Percentiles rank a stretch among this genome's conserved stretches.
These are phyloP conservation scores for Colletotrichum zoysiae DNA, from an alignment of 2,329 filamentous ascomycete species.

Conservation along the genomic window DNA sequence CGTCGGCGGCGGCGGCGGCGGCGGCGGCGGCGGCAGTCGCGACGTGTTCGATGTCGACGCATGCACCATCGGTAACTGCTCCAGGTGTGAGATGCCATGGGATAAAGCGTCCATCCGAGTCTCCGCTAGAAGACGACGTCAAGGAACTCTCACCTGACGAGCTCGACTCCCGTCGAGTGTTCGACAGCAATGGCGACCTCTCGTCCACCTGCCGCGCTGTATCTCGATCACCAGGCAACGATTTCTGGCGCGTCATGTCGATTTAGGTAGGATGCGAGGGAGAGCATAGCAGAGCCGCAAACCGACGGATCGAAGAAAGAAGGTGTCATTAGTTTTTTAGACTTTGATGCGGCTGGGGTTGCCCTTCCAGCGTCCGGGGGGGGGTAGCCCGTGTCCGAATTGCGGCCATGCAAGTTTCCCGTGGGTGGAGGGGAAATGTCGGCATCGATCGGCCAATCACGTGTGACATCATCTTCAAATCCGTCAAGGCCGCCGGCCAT, in stretches of 20 bases:
- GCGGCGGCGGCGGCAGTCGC: conserved; percentile 6
- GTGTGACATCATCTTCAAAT: conserved; percentile 9
- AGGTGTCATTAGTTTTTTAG: conserved; percentile 31
- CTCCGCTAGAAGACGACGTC: conserved; percentile 34
- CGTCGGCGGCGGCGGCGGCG: neutral
- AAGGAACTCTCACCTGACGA: conserved; percentile 39
- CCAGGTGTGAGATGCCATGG: conserved; percentile 37
- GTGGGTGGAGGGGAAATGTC: neutral
- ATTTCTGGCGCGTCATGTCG: conserved; percentile 28
- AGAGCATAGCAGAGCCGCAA: conserved; percentile 6
- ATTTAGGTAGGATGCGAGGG: neutral
- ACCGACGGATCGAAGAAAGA: conserved; percentile 4
- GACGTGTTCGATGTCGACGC: conserved; percentile 32
- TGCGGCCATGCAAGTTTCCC: conserved; percentile 16
- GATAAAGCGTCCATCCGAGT: conserved; percentile 33
- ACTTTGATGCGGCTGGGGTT: conserved; percentile 19
- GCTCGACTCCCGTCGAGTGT: conserved; percentile 28
- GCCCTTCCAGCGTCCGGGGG: conserved; percentile 15
- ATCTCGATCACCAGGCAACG: conserved; percentile 1
- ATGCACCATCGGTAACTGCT: conserved; percentile 26
- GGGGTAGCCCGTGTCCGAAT: neutral
- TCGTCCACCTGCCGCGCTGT: conserved; percentile 15
- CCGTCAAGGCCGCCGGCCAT: neutral
- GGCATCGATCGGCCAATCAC: conserved; percentile 25
- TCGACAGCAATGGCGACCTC: conserved; percentile 29